Evolutionary conservation across 495 filamentous ascomycete species (phyloP).

Genomic region (Parathielavia appendiculata): DNA sequence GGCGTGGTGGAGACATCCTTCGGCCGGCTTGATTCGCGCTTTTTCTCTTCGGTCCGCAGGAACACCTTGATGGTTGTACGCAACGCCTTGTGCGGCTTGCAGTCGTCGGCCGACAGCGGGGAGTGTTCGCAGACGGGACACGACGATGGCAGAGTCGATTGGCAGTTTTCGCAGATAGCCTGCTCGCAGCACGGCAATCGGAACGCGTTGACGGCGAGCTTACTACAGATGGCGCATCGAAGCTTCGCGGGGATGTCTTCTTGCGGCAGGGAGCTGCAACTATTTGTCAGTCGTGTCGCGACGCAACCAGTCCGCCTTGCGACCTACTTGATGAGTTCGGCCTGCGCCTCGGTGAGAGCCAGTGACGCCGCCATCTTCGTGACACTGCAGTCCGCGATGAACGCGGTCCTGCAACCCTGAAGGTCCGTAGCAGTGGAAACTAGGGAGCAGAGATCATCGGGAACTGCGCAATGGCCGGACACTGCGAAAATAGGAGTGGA

Average conservation of each 20-base stretch:
- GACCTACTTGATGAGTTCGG: conserved; percentile 39
- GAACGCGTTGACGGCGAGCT: conserved; percentile 85
- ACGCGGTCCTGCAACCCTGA: conserved; percentile 13
- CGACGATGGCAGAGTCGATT: conserved; percentile 65
- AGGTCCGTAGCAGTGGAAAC: conserved; percentile 1
- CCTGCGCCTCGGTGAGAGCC: conserved; percentile 29
- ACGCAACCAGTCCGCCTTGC: background rate
- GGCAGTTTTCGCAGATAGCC: conserved; percentile 85
- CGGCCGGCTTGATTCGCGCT: conserved; percentile 56
- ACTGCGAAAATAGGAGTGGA: background rate
- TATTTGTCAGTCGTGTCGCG: conserved; percentile 22
- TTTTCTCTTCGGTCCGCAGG: conserved; percentile 82
- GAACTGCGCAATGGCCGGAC: background rate
- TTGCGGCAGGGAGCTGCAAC: conserved; percentile 62
- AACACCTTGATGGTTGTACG: conserved; percentile 87
- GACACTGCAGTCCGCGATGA: conserved; percentile 10
- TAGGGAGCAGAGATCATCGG: conserved; percentile 16
- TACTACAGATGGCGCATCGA: conserved; percentile 87
- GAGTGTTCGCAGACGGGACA: conserved; percentile 93
- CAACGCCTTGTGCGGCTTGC: conserved; percentile 81
- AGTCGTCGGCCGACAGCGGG: conserved; percentile 77
- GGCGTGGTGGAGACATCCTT: conserved; percentile 42
- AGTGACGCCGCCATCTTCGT: conserved; percentile 26
- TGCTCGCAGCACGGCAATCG: conserved; percentile 93
- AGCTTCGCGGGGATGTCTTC: conserved; percentile 93